Base-by-base conservation (phyloP, 2,329 filamentous ascomycete genomes). In the Fusarium devonianum region DNA sequence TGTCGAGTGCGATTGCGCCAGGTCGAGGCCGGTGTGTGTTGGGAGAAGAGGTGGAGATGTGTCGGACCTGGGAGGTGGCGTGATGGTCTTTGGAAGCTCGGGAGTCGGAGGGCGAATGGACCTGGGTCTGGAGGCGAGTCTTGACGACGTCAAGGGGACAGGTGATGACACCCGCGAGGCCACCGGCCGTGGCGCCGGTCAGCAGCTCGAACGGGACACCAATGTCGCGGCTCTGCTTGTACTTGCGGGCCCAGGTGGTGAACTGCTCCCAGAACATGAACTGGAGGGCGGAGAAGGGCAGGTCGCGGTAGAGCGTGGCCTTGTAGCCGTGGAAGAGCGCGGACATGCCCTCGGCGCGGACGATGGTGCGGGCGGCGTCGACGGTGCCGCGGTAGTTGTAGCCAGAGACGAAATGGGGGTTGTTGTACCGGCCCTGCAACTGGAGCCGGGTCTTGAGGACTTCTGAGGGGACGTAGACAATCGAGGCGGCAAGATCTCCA, bases 191-290 rank as follows among this genome's bases (percentile, higher is more conserved):
- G 3, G 90, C 92, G 12, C 92, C 94, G 0, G 94, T 99, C 11
- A 95, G 72, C 17, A 97, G 87, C 70, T 99, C 94, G 26, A 97
- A 72, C 1, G 86, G 81, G 23, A 95, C 74, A 1, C 94, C 94
- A 42, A 99, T 95, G 49, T 97, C 90, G 48, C 87, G 83, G 55
- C 86, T 88, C 23, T 88, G 84, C 67, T 89, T 86, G 80, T 88
- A 95, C 42, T 84, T 72, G 66, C 88, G 88, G 1, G 94, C 92
- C 80, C 90, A 83, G 34, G 80, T 84, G 65, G 92, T 90, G 69
- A 92, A 92, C 71, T 97, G 90, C 72, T 99, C 94, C 77, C 96
- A 99, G 70, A 99, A 97, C 66, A 95, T 93, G 73, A 99, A 97
- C 68, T 99, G 94, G 9, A 99, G 76, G 1, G 94, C 94, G 0